Evolutionary conservation across 2,329 filamentous ascomycete species (phyloP).

Genomic region (Pestalotiopsis sp.): DNA sequence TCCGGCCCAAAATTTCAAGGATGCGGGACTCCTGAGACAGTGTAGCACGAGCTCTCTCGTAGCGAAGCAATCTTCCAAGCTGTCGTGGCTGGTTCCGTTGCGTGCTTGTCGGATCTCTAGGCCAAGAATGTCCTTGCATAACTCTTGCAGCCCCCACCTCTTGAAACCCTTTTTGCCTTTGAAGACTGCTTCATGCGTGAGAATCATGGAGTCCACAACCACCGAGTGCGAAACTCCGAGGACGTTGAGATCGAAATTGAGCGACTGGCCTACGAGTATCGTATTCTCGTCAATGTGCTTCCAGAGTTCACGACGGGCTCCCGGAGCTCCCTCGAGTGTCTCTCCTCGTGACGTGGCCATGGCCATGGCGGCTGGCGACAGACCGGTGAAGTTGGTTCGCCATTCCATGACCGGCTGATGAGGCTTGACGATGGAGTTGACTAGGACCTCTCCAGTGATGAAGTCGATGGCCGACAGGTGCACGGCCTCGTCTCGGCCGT

Average conservation of each 20-base stretch:
- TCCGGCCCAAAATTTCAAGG: conserved; percentile 33
- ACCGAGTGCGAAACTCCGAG: conserved; percentile 19
- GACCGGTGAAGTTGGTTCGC: conserved; percentile 37
- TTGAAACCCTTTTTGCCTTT: neutral
- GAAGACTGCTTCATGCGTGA: neutral
- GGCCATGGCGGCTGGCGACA: conserved; percentile 31
- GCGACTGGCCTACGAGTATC: conserved; percentile 44
- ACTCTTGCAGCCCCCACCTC: neutral
- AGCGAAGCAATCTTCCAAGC: neutral
- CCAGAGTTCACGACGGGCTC: conserved; percentile 40
- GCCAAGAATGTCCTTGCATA: neutral
- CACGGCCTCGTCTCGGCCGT: conserved; percentile 9
- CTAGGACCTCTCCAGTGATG: conserved; percentile 40
- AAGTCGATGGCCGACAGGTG: conserved; percentile 34
- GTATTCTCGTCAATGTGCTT: conserved; percentile 38
- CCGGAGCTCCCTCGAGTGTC: conserved; percentile 37
- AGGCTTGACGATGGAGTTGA: conserved; percentile 39
- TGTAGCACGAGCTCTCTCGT: neutral
- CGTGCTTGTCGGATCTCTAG: neutral
- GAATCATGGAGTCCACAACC: neutral
- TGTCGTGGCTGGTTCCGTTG: neutral
- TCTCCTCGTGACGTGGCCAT: conserved; percentile 27
- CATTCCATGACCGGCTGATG: conserved; percentile 31
- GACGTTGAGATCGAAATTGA: conserved; percentile 40
- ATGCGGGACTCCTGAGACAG: conserved; percentile 35